Evolutionary conservation across 805 yeast species (phyloP), one percentile per base, ranked within the genome.

Genomic region (Kodamaea leandrae): DNA sequence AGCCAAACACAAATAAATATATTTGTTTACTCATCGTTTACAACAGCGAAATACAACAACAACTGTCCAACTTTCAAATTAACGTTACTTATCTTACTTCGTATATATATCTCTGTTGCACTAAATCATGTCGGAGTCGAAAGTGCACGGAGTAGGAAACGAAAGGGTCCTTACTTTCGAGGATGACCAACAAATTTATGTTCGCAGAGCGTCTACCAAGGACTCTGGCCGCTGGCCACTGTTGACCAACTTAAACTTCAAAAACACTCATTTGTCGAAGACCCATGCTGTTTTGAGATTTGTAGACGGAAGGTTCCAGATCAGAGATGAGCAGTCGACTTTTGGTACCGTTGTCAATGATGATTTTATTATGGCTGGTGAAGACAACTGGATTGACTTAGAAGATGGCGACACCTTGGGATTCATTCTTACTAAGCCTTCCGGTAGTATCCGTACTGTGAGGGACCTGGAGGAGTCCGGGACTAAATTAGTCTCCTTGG

Each of bases 331-430:
- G 19, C 46, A 46, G 19, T 66, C 72, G 4, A 65, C 68, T 14
- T 68, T 67, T 50, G 74, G 74, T 2, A 68, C 74, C 13, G 44
- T 64, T 6, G 36, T 63, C 41, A 61, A 65, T 42, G 51, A 54
- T 20, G 36, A 52, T 6, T 52, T 55, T 18, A 48, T 68, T 13
- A 36, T 50, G 12, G 60, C 65, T 1, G 47, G 24, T 7, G 17
- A 12, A 4, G 37, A 43, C 20, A 37, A 30, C 15, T 44, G 47
- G 51, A 41, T 47, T 36, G 35, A 36, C 9, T 41, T 65, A 18
- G 21, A 28, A 9, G 36, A 48, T 34, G 61, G 59, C 14, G 72
- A 68, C 45, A 34, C 19, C 2, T 42, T 69, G 14, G 69, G 72
- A 4, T 65, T 69, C 37, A 61, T 68, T 23, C 50, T 69, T 23